Conservation (phyloP, 352 stramenopile genomes). For the Pythium brachiatum region DNA sequence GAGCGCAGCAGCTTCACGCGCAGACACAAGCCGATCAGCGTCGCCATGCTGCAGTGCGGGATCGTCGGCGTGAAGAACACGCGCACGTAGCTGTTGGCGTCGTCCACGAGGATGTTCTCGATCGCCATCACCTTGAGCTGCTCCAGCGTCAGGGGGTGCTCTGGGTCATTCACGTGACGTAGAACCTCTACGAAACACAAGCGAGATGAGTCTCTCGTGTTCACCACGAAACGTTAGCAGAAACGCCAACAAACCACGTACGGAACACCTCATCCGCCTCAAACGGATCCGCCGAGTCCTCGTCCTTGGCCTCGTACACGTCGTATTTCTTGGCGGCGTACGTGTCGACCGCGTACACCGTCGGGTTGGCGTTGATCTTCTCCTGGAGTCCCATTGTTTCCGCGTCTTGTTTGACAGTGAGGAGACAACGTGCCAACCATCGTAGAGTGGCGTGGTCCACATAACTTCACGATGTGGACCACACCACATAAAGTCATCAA, state of each 20-base stretch:
- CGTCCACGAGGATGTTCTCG: slow-evolving; percentile 89
- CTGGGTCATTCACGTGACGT: slow-evolving; percentile 91
- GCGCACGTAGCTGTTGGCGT: slow-evolving; percentile 70
- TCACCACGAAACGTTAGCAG: not conserved
- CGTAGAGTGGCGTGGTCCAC: slow-evolving; percentile 1
- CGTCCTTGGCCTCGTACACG: slow-evolving; percentile 53
- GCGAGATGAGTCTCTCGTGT: not conserved
- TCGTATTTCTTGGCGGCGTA: slow-evolving; percentile 60
- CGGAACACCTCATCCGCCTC: slow-evolving; percentile 85
- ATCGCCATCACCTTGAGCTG: slow-evolving; percentile 92
- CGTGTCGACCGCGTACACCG: slow-evolving; percentile 74
- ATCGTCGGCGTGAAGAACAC: slow-evolving; percentile 95
- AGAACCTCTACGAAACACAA: slow-evolving; percentile 57
- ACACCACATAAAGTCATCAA: slow-evolving; percentile 9
- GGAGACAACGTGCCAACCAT: not conserved
- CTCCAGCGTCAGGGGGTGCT: slow-evolving; percentile 92
- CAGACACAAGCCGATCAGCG: slow-evolving; percentile 94
- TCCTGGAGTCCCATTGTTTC: slow-evolving; percentile 59
- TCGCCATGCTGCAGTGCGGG: slow-evolving; percentile 97
- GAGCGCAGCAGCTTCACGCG: slow-evolving; percentile 95
- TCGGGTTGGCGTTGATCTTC: slow-evolving; percentile 90
- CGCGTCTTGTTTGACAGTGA: not conserved
- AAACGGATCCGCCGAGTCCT: slow-evolving; percentile 72
- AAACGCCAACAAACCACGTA: slow-evolving; percentile 28
- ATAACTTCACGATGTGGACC: slow-evolving; percentile 6